phyloP scores from a whole-genome alignment of 805 yeast species.

The Kodamaea hsintzibuensis region DNA sequence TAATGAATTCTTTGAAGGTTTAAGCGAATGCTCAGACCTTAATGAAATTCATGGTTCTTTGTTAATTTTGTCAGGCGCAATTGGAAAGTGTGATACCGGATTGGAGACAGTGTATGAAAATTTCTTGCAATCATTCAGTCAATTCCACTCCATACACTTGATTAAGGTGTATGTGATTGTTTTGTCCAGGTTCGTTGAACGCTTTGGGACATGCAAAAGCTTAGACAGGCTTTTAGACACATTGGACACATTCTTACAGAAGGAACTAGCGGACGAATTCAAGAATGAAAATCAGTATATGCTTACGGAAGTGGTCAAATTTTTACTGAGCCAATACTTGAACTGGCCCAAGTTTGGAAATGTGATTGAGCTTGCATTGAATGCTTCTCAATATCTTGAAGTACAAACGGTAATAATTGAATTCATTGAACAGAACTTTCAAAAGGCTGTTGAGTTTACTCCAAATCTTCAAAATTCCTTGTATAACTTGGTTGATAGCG shows the following conservation, averaged over 20 bases:
- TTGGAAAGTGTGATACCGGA: conserved; percentile 10
- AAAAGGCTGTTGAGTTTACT: background rate
- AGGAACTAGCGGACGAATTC: conserved; percentile 25
- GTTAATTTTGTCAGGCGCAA: conserved; percentile 25
- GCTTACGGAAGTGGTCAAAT: background rate
- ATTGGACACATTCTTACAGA: background rate
- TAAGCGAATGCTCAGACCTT: conserved; percentile 7
- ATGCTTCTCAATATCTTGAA: conserved; percentile 1
- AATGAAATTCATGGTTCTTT: conserved; percentile 10
- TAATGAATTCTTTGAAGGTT: conserved; percentile 22
- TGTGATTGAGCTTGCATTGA: conserved; percentile 34
- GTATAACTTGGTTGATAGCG: conserved; percentile 22
- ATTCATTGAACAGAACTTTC: conserved; percentile 19
- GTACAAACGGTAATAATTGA: conserved; percentile 28
- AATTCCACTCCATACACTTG: conserved; percentile 6
- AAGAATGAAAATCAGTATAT: conserved; percentile 8
- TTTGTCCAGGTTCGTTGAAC: background rate
- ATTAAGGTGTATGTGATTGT: conserved; percentile 3
- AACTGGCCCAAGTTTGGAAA: background rate
- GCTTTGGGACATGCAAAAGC: background rate
- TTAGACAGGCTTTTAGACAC: background rate
- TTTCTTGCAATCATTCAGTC: conserved; percentile 28
- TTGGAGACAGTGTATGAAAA: conserved; percentile 63
- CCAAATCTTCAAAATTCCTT: conserved; percentile 10
- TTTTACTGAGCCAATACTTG: conserved; percentile 13